phyloP scores from a whole-genome alignment of 1,139 yeast species.

The Arxiozyma heterogenica region DNA sequence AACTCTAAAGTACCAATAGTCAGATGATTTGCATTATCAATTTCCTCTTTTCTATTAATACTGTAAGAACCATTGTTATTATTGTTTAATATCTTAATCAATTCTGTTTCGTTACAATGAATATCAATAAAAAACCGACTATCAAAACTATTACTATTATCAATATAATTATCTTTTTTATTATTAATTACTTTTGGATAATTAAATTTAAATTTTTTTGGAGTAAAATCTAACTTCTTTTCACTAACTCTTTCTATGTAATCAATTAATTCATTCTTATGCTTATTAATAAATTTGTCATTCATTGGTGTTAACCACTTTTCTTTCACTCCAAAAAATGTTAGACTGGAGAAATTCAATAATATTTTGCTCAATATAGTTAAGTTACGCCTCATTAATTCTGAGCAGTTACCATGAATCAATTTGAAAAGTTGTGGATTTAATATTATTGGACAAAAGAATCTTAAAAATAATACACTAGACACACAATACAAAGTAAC shows the following conservation, averaged over 20 bases:
- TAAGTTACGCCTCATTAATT: constrained; percentile 63
- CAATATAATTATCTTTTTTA: neutral
- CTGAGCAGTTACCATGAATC: constrained; percentile 60
- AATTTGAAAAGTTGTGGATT: constrained; percentile 80
- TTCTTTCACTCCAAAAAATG: constrained; percentile 69
- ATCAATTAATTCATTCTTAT: constrained; percentile 49
- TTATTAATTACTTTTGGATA: neutral
- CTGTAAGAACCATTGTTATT: constrained; percentile 7
- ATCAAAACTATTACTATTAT: neutral
- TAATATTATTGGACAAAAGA: constrained; percentile 83
- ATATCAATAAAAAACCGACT: constrained; percentile 58
- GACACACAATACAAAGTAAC: constrained; percentile 53
- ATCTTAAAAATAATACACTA: constrained; percentile 76
- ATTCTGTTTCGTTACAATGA: constrained; percentile 50
- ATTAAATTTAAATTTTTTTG: constrained; percentile 40
- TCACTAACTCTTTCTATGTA: constrained; percentile 71
- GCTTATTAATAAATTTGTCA: constrained; percentile 44
- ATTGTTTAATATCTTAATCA: constrained; percentile 33
- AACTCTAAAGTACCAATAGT: constrained; percentile 29
- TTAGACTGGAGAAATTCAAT: constrained; percentile 71
- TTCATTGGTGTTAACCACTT: constrained; percentile 71
- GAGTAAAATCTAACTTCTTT: constrained; percentile 56
- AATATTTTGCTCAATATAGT: constrained; percentile 77
- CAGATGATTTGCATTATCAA: constrained; percentile 3
- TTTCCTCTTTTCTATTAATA: neutral